Evolutionary conservation across 768 basidiomycete genomes (phyloP).

Genomic region (Gloeopeniophorella convolvens): DNA sequence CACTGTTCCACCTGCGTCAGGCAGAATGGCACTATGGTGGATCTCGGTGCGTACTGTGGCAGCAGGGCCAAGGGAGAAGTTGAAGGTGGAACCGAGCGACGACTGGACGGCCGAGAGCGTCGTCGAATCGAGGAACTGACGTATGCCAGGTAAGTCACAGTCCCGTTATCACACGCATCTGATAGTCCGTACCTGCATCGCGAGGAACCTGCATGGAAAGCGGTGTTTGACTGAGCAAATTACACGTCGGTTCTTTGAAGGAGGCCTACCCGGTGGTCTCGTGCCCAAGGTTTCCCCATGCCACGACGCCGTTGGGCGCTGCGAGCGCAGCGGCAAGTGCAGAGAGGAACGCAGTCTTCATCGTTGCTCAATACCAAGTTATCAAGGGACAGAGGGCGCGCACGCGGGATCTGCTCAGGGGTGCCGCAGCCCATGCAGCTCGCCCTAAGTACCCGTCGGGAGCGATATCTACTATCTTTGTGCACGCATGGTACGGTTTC

Average conservation of each 20-base stretch:
- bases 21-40: background rate
- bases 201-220: slow-evolving; percentile 1
- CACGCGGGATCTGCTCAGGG: background rate
- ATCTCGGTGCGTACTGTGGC: slow-evolving; percentile 33
- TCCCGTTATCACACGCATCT: background rate
- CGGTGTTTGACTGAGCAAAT: background rate
- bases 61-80: slow-evolving; percentile 41
- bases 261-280: slow-evolving; percentile 23
- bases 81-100: slow-evolving; percentile 38
- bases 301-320: slow-evolving; percentile 5
- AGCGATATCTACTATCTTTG: background rate
- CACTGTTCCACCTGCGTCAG: slow-evolving; percentile 30
- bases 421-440: no score
- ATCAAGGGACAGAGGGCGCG: background rate
- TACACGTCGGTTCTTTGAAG: background rate
- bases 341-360: slow-evolving; percentile 7
- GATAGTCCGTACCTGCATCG: slow-evolving; percentile 9
- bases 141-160: background rate
- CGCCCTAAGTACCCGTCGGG: no score
- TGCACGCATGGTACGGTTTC: background rate
- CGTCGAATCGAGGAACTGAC: slow-evolving; percentile 43
- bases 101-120: slow-evolving; percentile 42
- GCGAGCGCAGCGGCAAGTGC: background rate
- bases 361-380: background rate
- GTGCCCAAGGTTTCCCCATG: slow-evolving; percentile 26